A percentile compares a stretch with the other conserved stretches of the same genome.
phyloP scores from a whole-genome alignment of 1,139 yeast species.

The Pichia terricola region DNA sequence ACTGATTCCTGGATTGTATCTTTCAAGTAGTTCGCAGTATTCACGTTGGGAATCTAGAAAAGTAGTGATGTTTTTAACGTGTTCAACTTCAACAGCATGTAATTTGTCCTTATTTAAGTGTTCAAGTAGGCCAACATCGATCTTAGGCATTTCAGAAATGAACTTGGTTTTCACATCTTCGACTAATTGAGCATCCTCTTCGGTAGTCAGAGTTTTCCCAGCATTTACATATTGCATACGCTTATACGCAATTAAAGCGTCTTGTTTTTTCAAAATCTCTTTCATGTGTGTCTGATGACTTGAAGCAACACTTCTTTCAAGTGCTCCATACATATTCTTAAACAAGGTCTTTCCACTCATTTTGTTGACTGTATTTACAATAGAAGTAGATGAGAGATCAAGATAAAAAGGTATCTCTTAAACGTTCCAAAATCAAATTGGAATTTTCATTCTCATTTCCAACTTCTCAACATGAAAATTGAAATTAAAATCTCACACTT shows the following conservation, averaged over 20 bases:
- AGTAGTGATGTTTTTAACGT: conserved; percentile 40
- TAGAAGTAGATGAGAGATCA: too few relatives aligned
- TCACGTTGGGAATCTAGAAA: conserved; percentile 67
- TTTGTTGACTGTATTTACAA: neutral
- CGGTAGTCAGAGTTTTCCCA: conserved; percentile 26
- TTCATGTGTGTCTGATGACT: conserved; percentile 36
- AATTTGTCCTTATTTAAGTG: conserved; percentile 24
- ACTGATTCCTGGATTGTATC: conserved; percentile 79
- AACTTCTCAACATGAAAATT: too few relatives aligned
- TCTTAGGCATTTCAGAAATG: conserved; percentile 15
- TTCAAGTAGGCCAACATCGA: conserved; percentile 24
- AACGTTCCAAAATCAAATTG: too few relatives aligned
- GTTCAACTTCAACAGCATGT: conserved; percentile 23
- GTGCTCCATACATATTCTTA: conserved; percentile 29
- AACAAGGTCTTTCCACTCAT: conserved; percentile 20
- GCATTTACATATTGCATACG: conserved; percentile 39
- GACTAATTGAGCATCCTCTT: conserved; percentile 20
- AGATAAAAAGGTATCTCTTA: too few relatives aligned
- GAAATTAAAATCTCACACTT: too few relatives aligned
- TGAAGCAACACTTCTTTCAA: conserved; percentile 35
- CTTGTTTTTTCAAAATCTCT: conserved; percentile 39
- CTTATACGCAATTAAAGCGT: conserved; percentile 45
- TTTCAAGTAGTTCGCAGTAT: conserved; percentile 68
- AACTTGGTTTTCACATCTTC: conserved; percentile 17
- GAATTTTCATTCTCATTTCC: too few relatives aligned